phyloP scores from a whole-genome alignment of 106 monocot species.

The Platanthera zijinensis region DNA sequence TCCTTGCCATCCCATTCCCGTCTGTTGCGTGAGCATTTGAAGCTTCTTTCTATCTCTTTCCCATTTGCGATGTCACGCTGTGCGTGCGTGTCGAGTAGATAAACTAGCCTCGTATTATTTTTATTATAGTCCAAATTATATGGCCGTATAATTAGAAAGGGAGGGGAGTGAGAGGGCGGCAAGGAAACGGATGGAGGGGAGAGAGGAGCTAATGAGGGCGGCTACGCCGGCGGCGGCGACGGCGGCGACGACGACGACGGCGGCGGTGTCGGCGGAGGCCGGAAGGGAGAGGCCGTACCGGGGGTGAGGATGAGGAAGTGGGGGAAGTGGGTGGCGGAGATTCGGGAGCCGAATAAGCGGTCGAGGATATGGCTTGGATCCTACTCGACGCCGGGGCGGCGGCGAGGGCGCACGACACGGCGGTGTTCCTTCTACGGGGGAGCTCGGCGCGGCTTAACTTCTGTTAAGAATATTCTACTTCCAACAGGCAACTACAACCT shows the following conservation, averaged over 20 bases:
- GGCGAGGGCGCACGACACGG: constrained; percentile 39
- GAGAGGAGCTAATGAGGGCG: background rate
- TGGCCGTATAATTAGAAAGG: constrained; percentile 1
- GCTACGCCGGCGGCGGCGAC: background rate
- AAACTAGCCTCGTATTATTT: too few species aligned
- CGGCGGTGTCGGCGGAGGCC: too few species aligned
- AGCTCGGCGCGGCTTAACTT: constrained; percentile 22
- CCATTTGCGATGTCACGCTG: too few species aligned
- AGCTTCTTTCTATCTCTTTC: too few species aligned
- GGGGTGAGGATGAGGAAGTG: constrained; percentile 48
- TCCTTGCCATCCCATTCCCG: too few species aligned
- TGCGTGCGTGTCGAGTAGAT: too few species aligned
- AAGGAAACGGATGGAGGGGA: background rate
- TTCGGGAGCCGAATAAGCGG: constrained; percentile 36
- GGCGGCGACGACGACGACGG: background rate
- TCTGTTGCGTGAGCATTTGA: too few species aligned
- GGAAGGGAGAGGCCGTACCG: constrained; percentile 1
- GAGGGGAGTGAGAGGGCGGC: background rate
- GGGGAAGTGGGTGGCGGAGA: constrained; percentile 50
- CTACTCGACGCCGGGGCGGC: constrained; percentile 37
- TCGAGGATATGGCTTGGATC: constrained; percentile 40
- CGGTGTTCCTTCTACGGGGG: constrained; percentile 29
- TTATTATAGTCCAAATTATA: too few species aligned
- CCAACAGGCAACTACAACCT: too few species aligned
- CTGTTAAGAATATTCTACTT: too few species aligned